Conservation (phyloP, 371 early-diverging fungal genomes). For the Mucor ambiguus region DNA sequence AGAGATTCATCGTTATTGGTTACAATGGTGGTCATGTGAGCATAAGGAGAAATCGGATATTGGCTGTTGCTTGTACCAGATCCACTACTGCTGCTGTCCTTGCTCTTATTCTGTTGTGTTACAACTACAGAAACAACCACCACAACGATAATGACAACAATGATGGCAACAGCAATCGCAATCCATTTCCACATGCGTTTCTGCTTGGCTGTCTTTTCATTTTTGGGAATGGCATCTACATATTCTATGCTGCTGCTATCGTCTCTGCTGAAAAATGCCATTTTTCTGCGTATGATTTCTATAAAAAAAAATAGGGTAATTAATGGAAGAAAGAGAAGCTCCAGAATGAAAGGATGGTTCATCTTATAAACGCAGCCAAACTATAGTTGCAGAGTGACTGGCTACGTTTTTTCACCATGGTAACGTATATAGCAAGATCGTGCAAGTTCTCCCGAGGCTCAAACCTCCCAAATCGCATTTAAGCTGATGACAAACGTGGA, state of each 20-base stretch:
- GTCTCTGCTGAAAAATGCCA: conserved; percentile 10
- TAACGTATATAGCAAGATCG: neutral
- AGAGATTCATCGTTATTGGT: conserved; percentile 18
- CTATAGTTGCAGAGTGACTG: conserved; percentile 2
- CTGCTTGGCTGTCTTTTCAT: conserved; percentile 20
- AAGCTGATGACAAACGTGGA: neutral
- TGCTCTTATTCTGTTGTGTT: conserved; percentile 25
- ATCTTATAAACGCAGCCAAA: neutral
- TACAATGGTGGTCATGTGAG: conserved; percentile 38
- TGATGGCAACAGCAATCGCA: conserved; percentile 19
- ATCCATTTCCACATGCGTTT: conserved; percentile 27
- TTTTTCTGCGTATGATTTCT: neutral
- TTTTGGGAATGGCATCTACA: conserved; percentile 18
- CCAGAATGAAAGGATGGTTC: neutral
- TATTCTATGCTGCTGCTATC: conserved; percentile 21
- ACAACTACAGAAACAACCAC: conserved; percentile 42
- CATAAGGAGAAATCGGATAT: conserved; percentile 41
- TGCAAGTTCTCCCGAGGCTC: neutral
- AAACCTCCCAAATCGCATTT: conserved; percentile 2
- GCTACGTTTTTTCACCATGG: neutral
- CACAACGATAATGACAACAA: conserved; percentile 36
- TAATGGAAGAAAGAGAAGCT: conserved; percentile 7
- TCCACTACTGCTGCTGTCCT: neutral
- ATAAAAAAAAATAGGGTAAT: conserved; percentile 1
- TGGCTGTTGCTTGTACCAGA: neutral